These are phyloP conservation scores for Cyberlindnera misumaiensis DNA, from an alignment of 805 yeast species.

Conservation along the genomic window DNA sequence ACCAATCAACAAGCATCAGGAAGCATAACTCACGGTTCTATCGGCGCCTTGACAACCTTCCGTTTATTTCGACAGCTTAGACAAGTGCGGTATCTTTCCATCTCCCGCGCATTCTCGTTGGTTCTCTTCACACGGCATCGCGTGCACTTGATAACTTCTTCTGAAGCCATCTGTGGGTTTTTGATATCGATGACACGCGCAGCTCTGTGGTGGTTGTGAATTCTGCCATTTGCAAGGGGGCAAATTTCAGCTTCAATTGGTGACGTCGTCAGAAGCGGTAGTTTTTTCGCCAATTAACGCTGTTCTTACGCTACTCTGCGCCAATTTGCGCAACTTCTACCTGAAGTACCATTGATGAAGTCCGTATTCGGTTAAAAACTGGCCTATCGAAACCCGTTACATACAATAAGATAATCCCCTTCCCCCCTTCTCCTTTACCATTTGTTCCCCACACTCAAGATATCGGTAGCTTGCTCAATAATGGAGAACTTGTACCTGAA, in stretches of 20 bases:
- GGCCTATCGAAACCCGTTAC: neutral
- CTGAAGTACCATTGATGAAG: neutral
- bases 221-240: neutral
- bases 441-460: conserved; percentile 45
- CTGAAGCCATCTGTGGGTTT: neutral
- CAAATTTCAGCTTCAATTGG: too few relatives aligned
- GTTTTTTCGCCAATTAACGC: too few relatives aligned
- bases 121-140: conserved; percentile 36
- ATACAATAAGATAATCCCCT: neutral
- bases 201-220: too few relatives aligned
- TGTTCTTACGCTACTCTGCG: neutral
- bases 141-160: conserved; percentile 31
- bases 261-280: too few relatives aligned
- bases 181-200: too few relatives aligned
- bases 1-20: neutral
- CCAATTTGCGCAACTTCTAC: neutral
- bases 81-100: conserved; percentile 37
- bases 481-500: conserved; percentile 40
- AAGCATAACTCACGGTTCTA: neutral
- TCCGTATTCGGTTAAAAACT: neutral
- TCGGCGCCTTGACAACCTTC: conserved; percentile 24
- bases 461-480: conserved; percentile 47
- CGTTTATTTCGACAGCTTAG: conserved; percentile 33
- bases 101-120: conserved; percentile 26
- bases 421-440: conserved; percentile 43